A percentile compares a stretch with the other conserved stretches of the same genome.
phyloP scores from a whole-genome alignment of 352 stramenopile genomes.

The Pythium vanterpoolii region DNA sequence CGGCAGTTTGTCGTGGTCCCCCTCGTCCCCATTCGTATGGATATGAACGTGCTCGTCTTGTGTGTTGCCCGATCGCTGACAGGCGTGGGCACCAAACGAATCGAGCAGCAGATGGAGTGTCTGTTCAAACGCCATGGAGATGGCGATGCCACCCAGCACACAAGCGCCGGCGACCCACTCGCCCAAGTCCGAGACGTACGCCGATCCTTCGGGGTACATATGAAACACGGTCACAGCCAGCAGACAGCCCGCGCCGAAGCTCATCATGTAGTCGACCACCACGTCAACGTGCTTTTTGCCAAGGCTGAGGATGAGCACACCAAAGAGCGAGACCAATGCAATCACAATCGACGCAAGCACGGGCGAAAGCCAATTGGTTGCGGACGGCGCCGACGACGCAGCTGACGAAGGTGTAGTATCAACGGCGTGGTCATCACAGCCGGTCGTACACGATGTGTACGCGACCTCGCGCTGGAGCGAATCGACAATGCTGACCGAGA shows the following conservation, averaged over 20 bases:
- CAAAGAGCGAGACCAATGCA: slow-evolving; percentile 27
- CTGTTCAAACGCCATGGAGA: slow-evolving; percentile 33
- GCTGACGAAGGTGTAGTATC: no score
- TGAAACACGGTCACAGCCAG: slow-evolving; percentile 39
- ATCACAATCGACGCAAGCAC: slow-evolving; percentile 25
- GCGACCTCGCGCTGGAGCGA: slow-evolving; percentile 1
- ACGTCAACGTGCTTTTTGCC: slow-evolving; percentile 20
- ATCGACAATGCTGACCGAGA: slow-evolving; percentile 12
- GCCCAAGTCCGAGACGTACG: slow-evolving; percentile 26
- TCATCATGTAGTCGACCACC: slow-evolving; percentile 33
- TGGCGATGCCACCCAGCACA: slow-evolving; percentile 27
- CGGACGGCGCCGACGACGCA: not conserved
- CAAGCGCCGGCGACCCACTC: slow-evolving; percentile 33
- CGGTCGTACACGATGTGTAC: slow-evolving; percentile 15
- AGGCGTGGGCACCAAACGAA: slow-evolving; percentile 18
- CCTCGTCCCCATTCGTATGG: slow-evolving; percentile 1
- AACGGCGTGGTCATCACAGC: not conserved
- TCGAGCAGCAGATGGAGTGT: slow-evolving; percentile 27
- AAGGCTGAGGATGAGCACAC: slow-evolving; percentile 26
- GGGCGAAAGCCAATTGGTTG: slow-evolving; percentile 16
- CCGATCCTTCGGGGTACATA: slow-evolving; percentile 32
- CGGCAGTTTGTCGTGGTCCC: not conserved
- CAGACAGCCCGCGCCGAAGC: slow-evolving; percentile 29
- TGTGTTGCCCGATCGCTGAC: no score
- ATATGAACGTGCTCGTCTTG: no score